phyloP scores from a whole-genome alignment of 306 rosid genomes.

The Glycine latifolia region DNA sequence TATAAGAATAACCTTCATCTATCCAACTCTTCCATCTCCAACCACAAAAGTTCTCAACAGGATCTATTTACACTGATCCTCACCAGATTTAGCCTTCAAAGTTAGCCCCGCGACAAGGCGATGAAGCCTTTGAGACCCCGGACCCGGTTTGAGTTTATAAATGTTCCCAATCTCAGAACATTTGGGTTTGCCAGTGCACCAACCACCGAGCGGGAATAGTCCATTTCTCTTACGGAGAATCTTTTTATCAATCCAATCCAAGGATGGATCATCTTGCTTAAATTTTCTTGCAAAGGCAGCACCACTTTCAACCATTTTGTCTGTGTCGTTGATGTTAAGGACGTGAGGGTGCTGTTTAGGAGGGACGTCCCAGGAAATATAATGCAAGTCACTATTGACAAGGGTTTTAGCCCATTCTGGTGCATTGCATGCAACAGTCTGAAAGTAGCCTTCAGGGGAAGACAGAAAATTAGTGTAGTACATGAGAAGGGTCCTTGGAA shows the following conservation, averaged over 20 bases:
- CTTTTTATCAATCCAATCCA: conserved; percentile 73
- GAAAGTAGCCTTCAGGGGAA: conserved; percentile 97
- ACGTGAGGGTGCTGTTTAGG: conserved; percentile 89
- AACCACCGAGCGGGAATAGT: conserved; percentile 82
- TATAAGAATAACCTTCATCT: conserved; percentile 27
- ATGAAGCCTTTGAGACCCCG: conserved; percentile 69
- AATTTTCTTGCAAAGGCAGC: conserved; percentile 93
- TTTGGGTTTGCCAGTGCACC: conserved; percentile 82
- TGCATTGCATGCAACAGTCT: conserved; percentile 85
- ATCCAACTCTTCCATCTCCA: conserved; percentile 38
- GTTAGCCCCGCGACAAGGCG: conserved; percentile 54
- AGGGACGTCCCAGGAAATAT: conserved; percentile 88
- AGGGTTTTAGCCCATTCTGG: conserved; percentile 74
- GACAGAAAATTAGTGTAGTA: conserved; percentile 91
- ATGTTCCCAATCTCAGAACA: conserved; percentile 80
- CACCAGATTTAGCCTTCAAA: conserved; percentile 57
- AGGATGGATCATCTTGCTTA: conserved; percentile 56
- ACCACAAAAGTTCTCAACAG: conserved; percentile 43
- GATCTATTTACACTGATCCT: conserved; percentile 74
- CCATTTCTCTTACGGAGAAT: conserved; percentile 57
- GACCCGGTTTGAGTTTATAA: conserved; percentile 74
- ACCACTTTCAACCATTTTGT: conserved; percentile 74
- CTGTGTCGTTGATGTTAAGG: conserved; percentile 74
- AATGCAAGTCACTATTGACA: conserved; percentile 84
- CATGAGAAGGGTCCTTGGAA: conserved; percentile 93